These are phyloP conservation scores for Vitis cinerea DNA, from an alignment of 164 flowering plant species.

Conservation along the genomic window DNA sequence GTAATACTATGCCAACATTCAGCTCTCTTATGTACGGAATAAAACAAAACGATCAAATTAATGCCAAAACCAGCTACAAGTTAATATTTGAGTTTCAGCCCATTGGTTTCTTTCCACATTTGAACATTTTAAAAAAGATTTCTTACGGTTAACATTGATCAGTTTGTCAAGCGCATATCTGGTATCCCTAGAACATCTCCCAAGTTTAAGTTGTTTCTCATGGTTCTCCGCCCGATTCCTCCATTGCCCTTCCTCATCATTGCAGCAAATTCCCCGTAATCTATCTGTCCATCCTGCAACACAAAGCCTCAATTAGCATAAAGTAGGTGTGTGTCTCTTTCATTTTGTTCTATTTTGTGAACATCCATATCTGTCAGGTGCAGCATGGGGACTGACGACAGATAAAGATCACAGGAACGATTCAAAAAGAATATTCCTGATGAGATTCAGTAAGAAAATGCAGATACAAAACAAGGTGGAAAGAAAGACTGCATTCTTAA, in stretches of 20 bases:
- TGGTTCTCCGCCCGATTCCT: conserved; percentile 30
- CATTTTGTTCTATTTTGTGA: background rate
- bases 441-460: too few species aligned
- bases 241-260: conserved; percentile 37
- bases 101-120: background rate
- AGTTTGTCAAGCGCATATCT: background rate
- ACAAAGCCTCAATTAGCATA: background rate
- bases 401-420: background rate
- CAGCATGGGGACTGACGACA: background rate
- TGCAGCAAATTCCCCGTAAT: conserved; percentile 31
- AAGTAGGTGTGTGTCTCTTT: background rate
- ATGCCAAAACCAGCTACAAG: background rate
- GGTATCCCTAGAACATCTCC: conserved; percentile 16
- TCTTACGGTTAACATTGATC: background rate
- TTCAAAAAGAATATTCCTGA: background rate
- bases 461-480: too few species aligned
- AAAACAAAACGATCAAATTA: background rate
- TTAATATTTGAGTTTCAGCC: background rate
- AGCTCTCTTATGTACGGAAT: background rate
- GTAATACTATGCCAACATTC: background rate
- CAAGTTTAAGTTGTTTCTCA: conserved; percentile 24
- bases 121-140: background rate
- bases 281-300: conserved; percentile 34
- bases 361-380: background rate
- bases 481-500: too few species aligned